phyloP scores from a whole-genome alignment of 164 flowering plant species.

The Platanus orientalis region DNA sequence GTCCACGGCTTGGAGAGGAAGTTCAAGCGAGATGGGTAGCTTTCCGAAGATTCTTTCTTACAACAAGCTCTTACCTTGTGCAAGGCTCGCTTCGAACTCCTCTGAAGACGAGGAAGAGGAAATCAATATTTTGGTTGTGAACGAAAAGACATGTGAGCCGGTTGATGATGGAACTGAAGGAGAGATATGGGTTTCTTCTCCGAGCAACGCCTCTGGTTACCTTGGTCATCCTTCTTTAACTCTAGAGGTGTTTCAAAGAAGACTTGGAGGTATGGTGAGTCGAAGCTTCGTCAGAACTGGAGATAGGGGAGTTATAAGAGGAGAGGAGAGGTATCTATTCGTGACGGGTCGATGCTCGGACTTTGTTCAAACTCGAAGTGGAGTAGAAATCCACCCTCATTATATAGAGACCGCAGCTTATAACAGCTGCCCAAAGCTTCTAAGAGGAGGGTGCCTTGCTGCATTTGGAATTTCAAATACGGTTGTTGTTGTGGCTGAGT shows the following conservation, averaged over 20 bases:
- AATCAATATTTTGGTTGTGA: slow-evolving; percentile 43
- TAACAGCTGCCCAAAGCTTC: slow-evolving; percentile 24
- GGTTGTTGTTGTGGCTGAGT: slow-evolving; percentile 49
- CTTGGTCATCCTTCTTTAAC: slow-evolving; percentile 57
- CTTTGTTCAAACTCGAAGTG: slow-evolving; percentile 22
- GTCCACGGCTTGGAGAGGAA: slow-evolving; percentile 63
- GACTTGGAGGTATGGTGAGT: slow-evolving; percentile 26
- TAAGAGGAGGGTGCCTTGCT: slow-evolving; percentile 65
- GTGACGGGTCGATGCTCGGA: slow-evolving; percentile 51
- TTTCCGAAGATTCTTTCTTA: slow-evolving; percentile 28
- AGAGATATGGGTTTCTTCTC: slow-evolving; percentile 69
- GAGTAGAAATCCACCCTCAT: slow-evolving; percentile 48
- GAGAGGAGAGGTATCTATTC: slow-evolving; percentile 47
- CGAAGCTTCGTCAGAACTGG: slow-evolving; percentile 49
- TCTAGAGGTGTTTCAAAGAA: slow-evolving; percentile 31
- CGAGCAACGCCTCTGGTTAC: slow-evolving; percentile 63
- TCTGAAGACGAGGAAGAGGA: slow-evolving; percentile 22
- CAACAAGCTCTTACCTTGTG: slow-evolving; percentile 53
- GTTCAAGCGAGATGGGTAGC: neutral
- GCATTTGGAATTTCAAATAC: slow-evolving; percentile 29
- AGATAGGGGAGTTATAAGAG: slow-evolving; percentile 51
- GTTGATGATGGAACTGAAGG: slow-evolving; percentile 66
- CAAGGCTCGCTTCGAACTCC: slow-evolving; percentile 28
- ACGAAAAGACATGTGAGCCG: slow-evolving; percentile 47
- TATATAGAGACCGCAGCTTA: slow-evolving; percentile 55